Evolutionary conservation across 805 yeast species (phyloP).

Genomic region (Metschnikowia gruessii): DNA sequence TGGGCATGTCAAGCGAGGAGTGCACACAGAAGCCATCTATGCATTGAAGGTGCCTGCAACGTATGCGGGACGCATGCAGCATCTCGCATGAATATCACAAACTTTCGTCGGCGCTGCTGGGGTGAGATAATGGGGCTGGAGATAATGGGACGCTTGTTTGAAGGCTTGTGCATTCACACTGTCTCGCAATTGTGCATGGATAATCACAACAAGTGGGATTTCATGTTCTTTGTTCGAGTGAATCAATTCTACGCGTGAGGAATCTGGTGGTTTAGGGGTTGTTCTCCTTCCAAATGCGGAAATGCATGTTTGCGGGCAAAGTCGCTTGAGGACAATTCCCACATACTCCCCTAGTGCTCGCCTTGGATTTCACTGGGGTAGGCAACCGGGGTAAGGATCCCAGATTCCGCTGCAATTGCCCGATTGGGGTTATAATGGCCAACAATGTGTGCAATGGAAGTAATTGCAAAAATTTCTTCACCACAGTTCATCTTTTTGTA

Average conservation of each 20-base stretch:
- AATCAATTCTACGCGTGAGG: background rate
- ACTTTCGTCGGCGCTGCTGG: slow-evolving; percentile 1
- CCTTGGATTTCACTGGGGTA: background rate
- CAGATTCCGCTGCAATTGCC: too few species aligned
- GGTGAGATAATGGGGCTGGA: background rate
- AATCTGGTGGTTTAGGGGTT: background rate
- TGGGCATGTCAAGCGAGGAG: background rate
- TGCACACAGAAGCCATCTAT: background rate
- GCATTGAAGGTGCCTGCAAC: background rate
- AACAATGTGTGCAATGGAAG: too few species aligned
- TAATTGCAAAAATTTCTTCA: too few species aligned
- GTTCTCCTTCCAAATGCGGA: background rate
- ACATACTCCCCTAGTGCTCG: background rate
- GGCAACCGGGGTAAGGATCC: too few species aligned
- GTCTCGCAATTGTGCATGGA: too few species aligned
- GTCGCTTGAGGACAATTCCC: background rate
- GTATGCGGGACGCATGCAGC: slow-evolving; percentile 1
- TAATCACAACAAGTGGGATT: too few species aligned
- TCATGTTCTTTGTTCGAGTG: too few species aligned
- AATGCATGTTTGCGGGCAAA: slow-evolving; percentile 2
- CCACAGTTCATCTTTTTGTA: too few species aligned
- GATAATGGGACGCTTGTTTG: too few species aligned
- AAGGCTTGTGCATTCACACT: too few species aligned
- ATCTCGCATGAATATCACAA: slow-evolving; percentile 7
- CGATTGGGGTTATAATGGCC: too few species aligned